Evolutionary conservation across 139 green algal species (phyloP), one percentile per base, ranked within the genome.

Genomic region (Eudorina sp.): DNA sequence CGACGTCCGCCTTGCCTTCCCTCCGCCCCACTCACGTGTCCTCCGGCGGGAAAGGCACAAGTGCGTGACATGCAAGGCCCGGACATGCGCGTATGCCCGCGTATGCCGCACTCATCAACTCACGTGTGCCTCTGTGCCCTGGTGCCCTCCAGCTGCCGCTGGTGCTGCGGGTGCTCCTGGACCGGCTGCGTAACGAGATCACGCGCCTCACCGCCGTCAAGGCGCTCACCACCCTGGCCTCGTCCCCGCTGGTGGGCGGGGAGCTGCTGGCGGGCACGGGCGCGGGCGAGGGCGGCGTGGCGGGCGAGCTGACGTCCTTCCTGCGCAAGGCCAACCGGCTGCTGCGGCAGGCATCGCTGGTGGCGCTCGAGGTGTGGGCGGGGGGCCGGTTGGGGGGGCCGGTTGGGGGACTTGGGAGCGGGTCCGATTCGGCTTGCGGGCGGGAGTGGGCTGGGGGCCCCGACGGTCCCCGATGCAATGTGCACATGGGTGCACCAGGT

Each of bases 151-250:
- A 88, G 83, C 68, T 88, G 64, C 82, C 80, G 4, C 31, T 41
- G 23, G 86, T 94, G 48, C 88, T 98, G 84, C 76, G 89, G 23
- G 58, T 97, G 70, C 90, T 99, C 84, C 91, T 99, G 81, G 94
- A 99, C 16, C 92, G 96, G 23, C 88, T 99, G 90, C 92, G 91
- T 45, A 99, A 98, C 85, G 97, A 99, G 85, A 96, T 96, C 40
- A 99, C 97, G 0, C 93, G 97, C 14, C 92, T 99, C 53, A 87
- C 95, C 3, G 95, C 97, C 0, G 95, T 99, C 13, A 96, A 96
- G 70, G 97, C 94, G 2, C 93, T 99, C 55, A 88, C 75, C 27
- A 93, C 84, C 4, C 93, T 99, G 45, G 96, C 96, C 0, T 79
- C 88, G 53, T 96, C 94, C 2, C 91, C 93, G 16, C 90, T 97